phyloP scores from a whole-genome alignment of 2,329 filamentous ascomycete genomes.

The Xylariaceae sp. region DNA sequence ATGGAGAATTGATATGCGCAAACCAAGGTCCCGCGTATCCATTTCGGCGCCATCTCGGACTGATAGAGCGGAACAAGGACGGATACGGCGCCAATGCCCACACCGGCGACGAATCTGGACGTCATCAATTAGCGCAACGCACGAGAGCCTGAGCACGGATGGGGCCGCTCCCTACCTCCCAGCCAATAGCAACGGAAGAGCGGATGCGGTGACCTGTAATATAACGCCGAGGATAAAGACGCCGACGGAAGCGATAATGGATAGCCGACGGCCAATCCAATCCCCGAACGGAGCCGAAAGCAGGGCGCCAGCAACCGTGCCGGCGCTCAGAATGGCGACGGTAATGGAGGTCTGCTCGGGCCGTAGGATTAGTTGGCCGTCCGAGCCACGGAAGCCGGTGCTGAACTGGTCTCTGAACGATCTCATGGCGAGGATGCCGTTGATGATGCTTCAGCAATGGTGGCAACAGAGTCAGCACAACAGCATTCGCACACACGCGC shows the following conservation, averaged over 20 bases:
- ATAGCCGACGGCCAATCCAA: constrained; percentile 63
- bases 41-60: constrained; percentile 77
- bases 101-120: constrained; percentile 62
- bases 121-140: constrained; percentile 6
- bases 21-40: constrained; percentile 73
- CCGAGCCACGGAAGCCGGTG: constrained; percentile 43
- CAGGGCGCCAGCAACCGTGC: constrained; percentile 71
- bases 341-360: constrained; percentile 65
- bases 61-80: constrained; percentile 73
- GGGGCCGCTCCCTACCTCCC: constrained; percentile 47
- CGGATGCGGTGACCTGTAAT: constrained; percentile 63
- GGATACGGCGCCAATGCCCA: constrained; percentile 67
- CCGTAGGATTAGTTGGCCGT: constrained; percentile 41
- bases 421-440: constrained; percentile 67
- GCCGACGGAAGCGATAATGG: constrained; percentile 60
- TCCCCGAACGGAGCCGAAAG: constrained; percentile 68
- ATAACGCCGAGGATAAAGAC: constrained; percentile 70
- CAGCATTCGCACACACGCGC: background rate
- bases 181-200: constrained; percentile 55
- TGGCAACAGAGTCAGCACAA: constrained; percentile 15
- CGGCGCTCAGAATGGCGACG: constrained; percentile 77
- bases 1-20: constrained; percentile 75
- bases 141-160: background rate
- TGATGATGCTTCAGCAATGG: constrained; percentile 51
- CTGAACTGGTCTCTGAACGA: constrained; percentile 63